Percentiles rank a stretch among this genome's conserved stretches.
These are phyloP conservation scores for Candida tammaniensis DNA, from an alignment of 805 yeast species.

Conservation along the genomic window DNA sequence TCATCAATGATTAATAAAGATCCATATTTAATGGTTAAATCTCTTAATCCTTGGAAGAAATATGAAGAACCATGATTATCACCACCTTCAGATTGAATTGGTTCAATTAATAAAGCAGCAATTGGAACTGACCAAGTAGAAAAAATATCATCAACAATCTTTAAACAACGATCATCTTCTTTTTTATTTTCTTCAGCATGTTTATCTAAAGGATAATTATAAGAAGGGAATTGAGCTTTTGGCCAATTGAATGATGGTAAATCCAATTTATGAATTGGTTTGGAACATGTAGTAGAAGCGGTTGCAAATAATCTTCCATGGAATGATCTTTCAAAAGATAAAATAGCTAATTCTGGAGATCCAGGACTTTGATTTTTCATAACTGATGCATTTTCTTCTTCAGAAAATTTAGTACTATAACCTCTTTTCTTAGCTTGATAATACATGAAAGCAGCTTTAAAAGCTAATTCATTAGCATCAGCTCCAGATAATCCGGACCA, in stretches of 20 bases:
- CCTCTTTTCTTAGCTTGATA: constrained; percentile 72
- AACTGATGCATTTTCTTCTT: constrained; percentile 66
- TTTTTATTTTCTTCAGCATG: constrained; percentile 58
- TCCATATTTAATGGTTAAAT: constrained; percentile 66
- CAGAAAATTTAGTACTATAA: constrained; percentile 53
- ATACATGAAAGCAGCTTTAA: constrained; percentile 84
- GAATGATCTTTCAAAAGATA: constrained; percentile 86
- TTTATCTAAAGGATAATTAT: constrained; percentile 79
- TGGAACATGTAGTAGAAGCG: constrained; percentile 87
- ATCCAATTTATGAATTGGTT: constrained; percentile 91
- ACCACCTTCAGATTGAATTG: constrained; percentile 90
- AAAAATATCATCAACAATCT: constrained; percentile 69
- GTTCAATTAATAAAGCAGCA: constrained; percentile 88
- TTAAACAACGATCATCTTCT: constrained; percentile 82
- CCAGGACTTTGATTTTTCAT: constrained; percentile 89
- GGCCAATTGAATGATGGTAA: constrained; percentile 97
- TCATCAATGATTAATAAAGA: constrained; percentile 78
- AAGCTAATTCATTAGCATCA: constrained; percentile 86
- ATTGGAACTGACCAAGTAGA: constrained; percentile 69
- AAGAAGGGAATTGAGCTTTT: constrained; percentile 85
- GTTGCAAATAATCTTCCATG: constrained; percentile 95
- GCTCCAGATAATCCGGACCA: constrained; percentile 86
- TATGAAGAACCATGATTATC: constrained; percentile 79
- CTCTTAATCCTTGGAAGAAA: constrained; percentile 82
- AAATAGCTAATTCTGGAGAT: constrained; percentile 78